These are phyloP conservation scores for Saposhnikovia divaricata DNA, from an alignment of 129 eudicot genomes.

Conservation along the genomic window DNA sequence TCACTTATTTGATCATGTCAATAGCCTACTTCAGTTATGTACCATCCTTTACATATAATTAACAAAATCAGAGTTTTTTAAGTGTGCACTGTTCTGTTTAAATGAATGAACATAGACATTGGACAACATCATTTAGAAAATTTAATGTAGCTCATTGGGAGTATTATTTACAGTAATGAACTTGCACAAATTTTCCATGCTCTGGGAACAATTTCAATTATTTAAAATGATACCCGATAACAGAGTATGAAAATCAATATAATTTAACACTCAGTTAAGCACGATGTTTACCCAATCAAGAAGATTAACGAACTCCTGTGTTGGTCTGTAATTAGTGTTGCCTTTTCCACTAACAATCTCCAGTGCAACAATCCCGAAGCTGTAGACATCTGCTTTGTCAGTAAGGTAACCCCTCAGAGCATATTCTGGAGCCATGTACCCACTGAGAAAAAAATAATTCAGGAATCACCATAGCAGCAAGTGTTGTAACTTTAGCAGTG, in stretches of 20 bases:
- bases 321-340: constrained; percentile 41
- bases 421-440: constrained; percentile 62
- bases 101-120: background rate
- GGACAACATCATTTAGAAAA: background rate
- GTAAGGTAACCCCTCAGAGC: constrained; percentile 49
- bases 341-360: constrained; percentile 53
- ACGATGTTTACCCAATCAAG: constrained; percentile 51
- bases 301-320: constrained; percentile 47
- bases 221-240: no score
- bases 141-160: background rate
- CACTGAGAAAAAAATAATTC: background rate
- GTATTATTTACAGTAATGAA: background rate
- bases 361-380: constrained; percentile 39
- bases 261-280: background rate
- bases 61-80: background rate
- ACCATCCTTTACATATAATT: no score
- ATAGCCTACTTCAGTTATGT: no score
- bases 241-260: background rate
- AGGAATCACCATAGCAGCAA: background rate
- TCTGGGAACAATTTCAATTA: background rate
- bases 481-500: background rate
- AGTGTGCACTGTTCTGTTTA: background rate
- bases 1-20: background rate
- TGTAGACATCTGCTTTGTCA: constrained; percentile 47
- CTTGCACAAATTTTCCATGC: background rate